Percentiles rank a stretch among this genome's conserved stretches.
Evolutionary conservation across 2,329 filamentous ascomycete species (phyloP).

Genomic region (Metarhizium anisopliae): DNA sequence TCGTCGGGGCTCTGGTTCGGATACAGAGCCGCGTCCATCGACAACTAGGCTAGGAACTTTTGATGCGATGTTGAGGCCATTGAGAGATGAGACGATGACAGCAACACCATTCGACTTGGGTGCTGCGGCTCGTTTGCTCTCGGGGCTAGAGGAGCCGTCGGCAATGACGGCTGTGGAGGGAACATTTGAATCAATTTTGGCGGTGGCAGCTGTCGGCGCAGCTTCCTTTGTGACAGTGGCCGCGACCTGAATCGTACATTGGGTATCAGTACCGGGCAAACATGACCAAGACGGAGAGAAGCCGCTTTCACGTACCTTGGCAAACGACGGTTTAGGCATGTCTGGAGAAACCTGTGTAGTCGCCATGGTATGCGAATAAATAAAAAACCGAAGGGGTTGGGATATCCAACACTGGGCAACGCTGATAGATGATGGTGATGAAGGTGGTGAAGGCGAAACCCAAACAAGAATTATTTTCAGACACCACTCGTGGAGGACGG

Average conservation of each 20-base stretch:
- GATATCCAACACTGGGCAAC: constrained; percentile 14
- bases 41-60: constrained; percentile 34
- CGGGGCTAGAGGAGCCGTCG: constrained; percentile 11
- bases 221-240: constrained; percentile 30
- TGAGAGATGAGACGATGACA: constrained; percentile 19
- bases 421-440: constrained; percentile 2
- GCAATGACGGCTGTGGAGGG: constrained; percentile 7
- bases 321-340: constrained; percentile 58
- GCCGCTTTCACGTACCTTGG: constrained; percentile 49
- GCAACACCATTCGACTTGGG: constrained; percentile 15
- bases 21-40: constrained; percentile 33
- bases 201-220: constrained; percentile 4
- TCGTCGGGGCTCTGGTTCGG: constrained; percentile 27
- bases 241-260: constrained; percentile 31
- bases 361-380: constrained; percentile 29
- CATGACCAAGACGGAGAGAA: background rate
- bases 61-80: constrained; percentile 20
- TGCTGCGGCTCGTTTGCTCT: constrained; percentile 6
- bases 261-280: constrained; percentile 1
- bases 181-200: constrained; percentile 10
- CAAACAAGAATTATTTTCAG: constrained; percentile 8
- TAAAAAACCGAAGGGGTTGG: constrained; percentile 10
- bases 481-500: constrained; percentile 1
- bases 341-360: constrained; percentile 37
- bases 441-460: background rate